Base-by-base conservation (phyloP, 768 basidiomycete genomes). In the Crepidotus variabilis region DNA sequence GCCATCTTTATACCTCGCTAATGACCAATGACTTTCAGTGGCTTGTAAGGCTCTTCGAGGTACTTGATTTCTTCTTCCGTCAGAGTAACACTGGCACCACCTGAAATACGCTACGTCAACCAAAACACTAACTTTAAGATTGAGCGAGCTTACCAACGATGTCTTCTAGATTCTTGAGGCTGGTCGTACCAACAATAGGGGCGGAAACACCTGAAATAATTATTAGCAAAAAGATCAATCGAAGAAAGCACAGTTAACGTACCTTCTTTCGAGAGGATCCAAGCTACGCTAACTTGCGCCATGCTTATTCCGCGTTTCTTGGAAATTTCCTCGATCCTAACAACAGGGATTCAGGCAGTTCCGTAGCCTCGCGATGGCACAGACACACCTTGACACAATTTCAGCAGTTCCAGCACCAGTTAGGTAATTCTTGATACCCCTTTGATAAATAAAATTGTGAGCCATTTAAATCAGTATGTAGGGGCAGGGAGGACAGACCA, bases 171-270 rank as follows among this genome's bases (percentile, higher is more conserved):
- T 80, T 77, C 51, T 77, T 70, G 14, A 76, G 60, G 35, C 70
- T 75, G 2, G 77, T 78, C 0, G 72, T 69, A 0, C 80, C 82
- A 22, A 82, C 73, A 59, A 83, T 80, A 2, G 81, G 81, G 0
- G 79, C 78, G 0, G 78, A 69, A 23, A 82, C 74, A 34, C 63
- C 72, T 71, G 47, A 32, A 23, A 21, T n/a, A 28, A 33, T 24
- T 14, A 21, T 35, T 9, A 34, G 1, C 13, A 13, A 23, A 22
- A 14, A 28, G 43, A 33, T 13, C 8, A 18, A 43, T 36, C 14
- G 36, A 4, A 20, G 24, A 11, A 20, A 4, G 13, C 39, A 43
- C 5, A 5, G 39, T 11, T 11, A 16, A 53, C 56, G n/a, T 34
- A 53, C 57, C 46, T 13, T 60, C 59, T 52, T 53, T 58, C 8